phyloP scores from a whole-genome alignment of 129 eudicot genomes.

The Logfia minima region DNA sequence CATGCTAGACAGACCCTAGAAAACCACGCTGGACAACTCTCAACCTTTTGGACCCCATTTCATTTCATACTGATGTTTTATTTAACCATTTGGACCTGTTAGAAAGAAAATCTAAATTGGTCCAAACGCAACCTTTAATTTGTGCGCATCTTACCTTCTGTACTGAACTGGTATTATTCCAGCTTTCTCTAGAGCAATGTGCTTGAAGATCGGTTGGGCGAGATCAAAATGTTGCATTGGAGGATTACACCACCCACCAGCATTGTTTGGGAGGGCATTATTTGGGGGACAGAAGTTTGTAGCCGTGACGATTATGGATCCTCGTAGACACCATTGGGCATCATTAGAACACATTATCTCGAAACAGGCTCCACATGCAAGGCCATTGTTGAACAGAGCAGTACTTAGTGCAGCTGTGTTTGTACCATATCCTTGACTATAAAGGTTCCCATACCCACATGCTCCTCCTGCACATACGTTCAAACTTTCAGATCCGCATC shows the following conservation, averaged over 20 bases:
- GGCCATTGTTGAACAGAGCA: conserved; percentile 57
- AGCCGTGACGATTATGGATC: conserved; percentile 54
- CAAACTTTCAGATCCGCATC: neutral
- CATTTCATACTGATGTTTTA: too few species aligned
- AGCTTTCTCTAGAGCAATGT: conserved; percentile 54
- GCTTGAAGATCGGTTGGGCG: conserved; percentile 54
- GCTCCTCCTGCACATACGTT: conserved; percentile 47
- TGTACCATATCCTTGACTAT: conserved; percentile 59
- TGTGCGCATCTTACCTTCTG: conserved; percentile 41
- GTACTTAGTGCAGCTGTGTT: conserved; percentile 57
- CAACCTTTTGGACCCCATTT: too few species aligned
- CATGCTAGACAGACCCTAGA: too few species aligned
- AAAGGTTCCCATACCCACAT: conserved; percentile 58
- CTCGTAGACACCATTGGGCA: conserved; percentile 56
- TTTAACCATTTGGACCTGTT: too few species aligned
- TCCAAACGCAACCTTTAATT: too few species aligned
- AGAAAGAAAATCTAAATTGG: too few species aligned
- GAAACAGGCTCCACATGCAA: conserved; percentile 60
- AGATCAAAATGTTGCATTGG: conserved; percentile 61
- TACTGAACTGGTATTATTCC: conserved; percentile 61
- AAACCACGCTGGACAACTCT: too few species aligned
- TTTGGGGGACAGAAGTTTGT: conserved; percentile 70
- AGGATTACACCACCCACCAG: conserved; percentile 67
- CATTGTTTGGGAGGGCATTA: conserved; percentile 45
- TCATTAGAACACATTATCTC: conserved; percentile 53